phyloP scores from a whole-genome alignment of 768 basidiomycete species.

The Fibroporia radiculosa region DNA sequence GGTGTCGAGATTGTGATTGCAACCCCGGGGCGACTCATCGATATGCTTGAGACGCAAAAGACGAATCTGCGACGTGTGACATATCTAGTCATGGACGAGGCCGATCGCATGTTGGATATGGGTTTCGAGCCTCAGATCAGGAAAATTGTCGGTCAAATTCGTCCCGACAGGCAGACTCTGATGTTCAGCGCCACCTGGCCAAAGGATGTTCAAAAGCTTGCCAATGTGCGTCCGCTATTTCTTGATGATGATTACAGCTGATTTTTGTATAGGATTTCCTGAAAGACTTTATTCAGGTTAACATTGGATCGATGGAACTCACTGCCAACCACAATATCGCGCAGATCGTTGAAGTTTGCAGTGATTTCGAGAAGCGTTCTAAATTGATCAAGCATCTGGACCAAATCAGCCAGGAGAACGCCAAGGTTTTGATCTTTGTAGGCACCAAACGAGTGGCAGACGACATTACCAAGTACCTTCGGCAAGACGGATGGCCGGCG shows the following conservation, averaged over 20 bases:
- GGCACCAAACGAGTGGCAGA: constrained; percentile 97
- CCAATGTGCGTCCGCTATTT: constrained; percentile 46
- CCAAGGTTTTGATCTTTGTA: constrained; percentile 98
- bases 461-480: constrained; percentile 95
- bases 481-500: constrained; percentile 99
- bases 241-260: background rate
- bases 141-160: constrained; percentile 95
- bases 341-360: constrained; percentile 94
- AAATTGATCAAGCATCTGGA: constrained; percentile 97
- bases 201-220: constrained; percentile 97
- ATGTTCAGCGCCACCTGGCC: constrained; percentile 99
- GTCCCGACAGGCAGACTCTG: constrained; percentile 96
- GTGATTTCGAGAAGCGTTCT: constrained; percentile 93
- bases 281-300: constrained; percentile 95
- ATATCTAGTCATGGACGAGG: constrained; percentile 98
- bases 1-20: constrained; percentile 98
- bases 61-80: constrained; percentile 95
- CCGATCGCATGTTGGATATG: constrained; percentile 99
- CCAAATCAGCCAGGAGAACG: constrained; percentile 92
- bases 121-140: constrained; percentile 99
- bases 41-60: constrained; percentile 96
- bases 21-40: constrained; percentile 99
- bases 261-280: constrained; percentile 72
- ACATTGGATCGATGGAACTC: constrained; percentile 97
- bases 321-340: constrained; percentile 98